phyloP scores from a whole-genome alignment of 257 asterid species.

The Oldenlandia corymbosa region DNA sequence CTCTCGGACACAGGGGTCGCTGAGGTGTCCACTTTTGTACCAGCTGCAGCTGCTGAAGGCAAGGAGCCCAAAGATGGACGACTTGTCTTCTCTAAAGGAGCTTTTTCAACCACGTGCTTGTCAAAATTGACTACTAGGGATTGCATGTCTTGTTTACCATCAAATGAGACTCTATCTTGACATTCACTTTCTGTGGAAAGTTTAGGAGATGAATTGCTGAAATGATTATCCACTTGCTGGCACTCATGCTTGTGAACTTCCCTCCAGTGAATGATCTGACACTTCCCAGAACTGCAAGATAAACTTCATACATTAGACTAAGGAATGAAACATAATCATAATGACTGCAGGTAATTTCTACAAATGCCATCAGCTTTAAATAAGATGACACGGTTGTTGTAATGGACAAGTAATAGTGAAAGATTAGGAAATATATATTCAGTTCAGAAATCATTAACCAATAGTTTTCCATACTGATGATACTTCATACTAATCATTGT shows the following conservation, averaged over 20 bases:
- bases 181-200: constrained; percentile 26
- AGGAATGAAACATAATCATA: neutral
- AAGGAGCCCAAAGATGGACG: constrained; percentile 21
- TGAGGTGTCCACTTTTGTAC: constrained; percentile 20
- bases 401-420: no score
- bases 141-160: constrained; percentile 23
- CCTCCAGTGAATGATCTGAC: constrained; percentile 89
- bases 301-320: constrained; percentile 13
- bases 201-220: constrained; percentile 27
- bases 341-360: neutral
- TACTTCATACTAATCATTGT: neutral
- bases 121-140: constrained; percentile 18
- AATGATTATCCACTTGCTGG: constrained; percentile 46
- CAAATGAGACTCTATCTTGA: constrained; percentile 23
- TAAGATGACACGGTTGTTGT: neutral
- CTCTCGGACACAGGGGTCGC: constrained; percentile 28
- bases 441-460: neutral
- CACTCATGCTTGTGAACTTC: constrained; percentile 85
- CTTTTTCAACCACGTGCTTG: constrained; percentile 25
- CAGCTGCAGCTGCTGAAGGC: constrained; percentile 17
- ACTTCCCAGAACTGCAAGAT: constrained; percentile 71
- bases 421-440: neutral
- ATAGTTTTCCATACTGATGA: neutral
- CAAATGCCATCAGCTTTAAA: neutral
- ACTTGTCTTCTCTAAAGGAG: constrained; percentile 26